These are phyloP conservation scores for Pleurotus tuber-regium DNA, from an alignment of 768 basidiomycete species.

Conservation along the genomic window DNA sequence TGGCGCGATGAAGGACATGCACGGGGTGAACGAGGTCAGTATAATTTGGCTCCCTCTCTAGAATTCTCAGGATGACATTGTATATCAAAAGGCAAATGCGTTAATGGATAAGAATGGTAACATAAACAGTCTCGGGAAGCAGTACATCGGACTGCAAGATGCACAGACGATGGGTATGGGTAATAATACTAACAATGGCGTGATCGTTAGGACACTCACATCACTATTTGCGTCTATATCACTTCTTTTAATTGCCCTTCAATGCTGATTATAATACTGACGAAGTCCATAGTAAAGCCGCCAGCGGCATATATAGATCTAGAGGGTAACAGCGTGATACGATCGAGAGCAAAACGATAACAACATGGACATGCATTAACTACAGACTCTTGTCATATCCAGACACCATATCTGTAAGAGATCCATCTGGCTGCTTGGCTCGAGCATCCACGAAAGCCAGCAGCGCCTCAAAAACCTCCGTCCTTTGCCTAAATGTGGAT, in stretches of 20 bases:
- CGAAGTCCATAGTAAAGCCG: no score
- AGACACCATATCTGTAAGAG: conserved; percentile 63
- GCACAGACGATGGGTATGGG: no score
- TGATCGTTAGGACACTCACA: no score
- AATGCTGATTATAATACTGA: no score
- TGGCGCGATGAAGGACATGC: conserved; percentile 50
- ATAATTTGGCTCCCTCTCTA: conserved; percentile 9
- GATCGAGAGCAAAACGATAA: no score
- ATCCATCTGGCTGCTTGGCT: conserved; percentile 65
- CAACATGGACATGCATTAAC: background rate
- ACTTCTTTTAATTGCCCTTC: no score
- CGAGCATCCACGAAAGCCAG: conserved; percentile 60
- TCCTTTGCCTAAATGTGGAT: conserved; percentile 59
- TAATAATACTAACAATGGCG: no score
- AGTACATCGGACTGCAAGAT: conserved; percentile 37
- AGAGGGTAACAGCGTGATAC: no score
- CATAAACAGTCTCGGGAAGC: conserved; percentile 45
- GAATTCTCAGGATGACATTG: background rate
- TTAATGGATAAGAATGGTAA: conserved; percentile 40
- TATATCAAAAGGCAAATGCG: conserved; percentile 33
- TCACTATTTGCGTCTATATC: no score
- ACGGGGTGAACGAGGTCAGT: conserved; percentile 45
- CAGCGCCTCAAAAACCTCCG: conserved; percentile 65
- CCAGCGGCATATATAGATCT: no score
- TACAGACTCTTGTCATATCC: conserved; percentile 21